phyloP scores from a whole-genome alignment of 2,329 filamentous ascomycete genomes.

The Trichoderma semiorbis region DNA sequence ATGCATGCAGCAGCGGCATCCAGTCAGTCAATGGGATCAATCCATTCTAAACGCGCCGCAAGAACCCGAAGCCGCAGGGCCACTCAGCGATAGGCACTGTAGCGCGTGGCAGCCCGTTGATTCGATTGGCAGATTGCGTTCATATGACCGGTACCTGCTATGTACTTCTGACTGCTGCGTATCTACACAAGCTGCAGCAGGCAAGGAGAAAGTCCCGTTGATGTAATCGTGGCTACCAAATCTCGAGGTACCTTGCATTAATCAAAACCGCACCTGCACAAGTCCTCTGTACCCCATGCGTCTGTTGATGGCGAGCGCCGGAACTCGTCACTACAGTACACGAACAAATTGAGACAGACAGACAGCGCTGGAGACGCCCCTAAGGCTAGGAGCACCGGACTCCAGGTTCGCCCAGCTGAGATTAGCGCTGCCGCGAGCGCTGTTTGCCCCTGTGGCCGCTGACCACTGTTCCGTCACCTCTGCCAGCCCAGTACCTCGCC shows the following conservation, averaged over 20 bases:
- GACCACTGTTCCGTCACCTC: not conserved
- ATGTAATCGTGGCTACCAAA: not conserved
- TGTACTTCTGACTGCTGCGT: not conserved
- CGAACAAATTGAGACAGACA: too few species aligned
- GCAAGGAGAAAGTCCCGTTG: not conserved
- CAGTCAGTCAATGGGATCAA: not conserved
- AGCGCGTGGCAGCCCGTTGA: constrained; percentile 17
- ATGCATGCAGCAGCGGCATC: not conserved
- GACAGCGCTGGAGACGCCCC: not conserved
- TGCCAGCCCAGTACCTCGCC: not conserved
- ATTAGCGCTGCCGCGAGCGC: constrained; percentile 14
- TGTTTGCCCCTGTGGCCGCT: constrained; percentile 14
- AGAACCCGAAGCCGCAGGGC: constrained; percentile 8
- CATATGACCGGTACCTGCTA: not conserved
- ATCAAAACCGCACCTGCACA: not conserved
- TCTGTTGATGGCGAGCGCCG: not conserved
- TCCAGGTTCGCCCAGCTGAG: constrained; percentile 12
- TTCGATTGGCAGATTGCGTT: not conserved
- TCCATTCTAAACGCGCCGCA: not conserved
- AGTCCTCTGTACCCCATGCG: not conserved
- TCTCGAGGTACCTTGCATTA: not conserved
- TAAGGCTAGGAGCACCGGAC: not conserved
- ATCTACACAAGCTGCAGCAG: not conserved
- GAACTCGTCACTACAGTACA: not conserved
- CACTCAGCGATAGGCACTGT: constrained; percentile 19